Base-by-base conservation (phyloP, 2,329 filamentous ascomycete species). In the Exutisphaerella laricina region DNA sequence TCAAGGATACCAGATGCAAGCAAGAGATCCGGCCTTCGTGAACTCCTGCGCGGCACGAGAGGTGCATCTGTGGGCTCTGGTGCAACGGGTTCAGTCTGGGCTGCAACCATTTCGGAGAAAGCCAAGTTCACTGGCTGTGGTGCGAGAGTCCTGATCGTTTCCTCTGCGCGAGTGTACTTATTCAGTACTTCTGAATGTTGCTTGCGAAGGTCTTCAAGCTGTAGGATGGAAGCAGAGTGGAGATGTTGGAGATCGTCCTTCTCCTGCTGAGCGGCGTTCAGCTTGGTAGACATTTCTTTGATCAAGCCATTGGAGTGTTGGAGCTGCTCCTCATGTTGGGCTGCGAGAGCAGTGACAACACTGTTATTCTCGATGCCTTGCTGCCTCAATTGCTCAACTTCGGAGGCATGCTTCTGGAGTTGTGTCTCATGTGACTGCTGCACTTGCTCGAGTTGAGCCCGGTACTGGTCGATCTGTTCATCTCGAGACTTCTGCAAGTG, bases 91-190 rank as follows among this genome's bases (percentile, higher is more conserved):
- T 52, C 41, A 13, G 41, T 33, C 12, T 57, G 50, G 36, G 55
- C 54, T 2, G 53, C 49, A n/a, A 46, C 34, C 20, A 58, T 45
- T 2, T 49, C 41, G 6, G 51, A 54, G 42, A 54, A 52, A 5
- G 49, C 20, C 21, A 53, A 43, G 21, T 38, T 39, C 18, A 41
- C 43, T 18, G 42, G 33, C 10, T 23, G 8, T 14, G 33, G 33
- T 4, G 33, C 23, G 16, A 35, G n/a, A 9, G 7, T 14, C 20
- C 33, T 10, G 33, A 35, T 35, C 3, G 33, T 35, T 10, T 35
- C 20, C 23, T 35, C 8, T 21, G 33, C 33, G 21, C 23, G 33
- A 21, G 33, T 20, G 14, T 35, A 20, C 20, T 23, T 35, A 20
- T 20, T 35, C 33, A 21, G 33, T 20, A 35, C n/a, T 9, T 35